phyloP scores from a whole-genome alignment of 352 stramenopile species.

The Pythium dissotocum region DNA sequence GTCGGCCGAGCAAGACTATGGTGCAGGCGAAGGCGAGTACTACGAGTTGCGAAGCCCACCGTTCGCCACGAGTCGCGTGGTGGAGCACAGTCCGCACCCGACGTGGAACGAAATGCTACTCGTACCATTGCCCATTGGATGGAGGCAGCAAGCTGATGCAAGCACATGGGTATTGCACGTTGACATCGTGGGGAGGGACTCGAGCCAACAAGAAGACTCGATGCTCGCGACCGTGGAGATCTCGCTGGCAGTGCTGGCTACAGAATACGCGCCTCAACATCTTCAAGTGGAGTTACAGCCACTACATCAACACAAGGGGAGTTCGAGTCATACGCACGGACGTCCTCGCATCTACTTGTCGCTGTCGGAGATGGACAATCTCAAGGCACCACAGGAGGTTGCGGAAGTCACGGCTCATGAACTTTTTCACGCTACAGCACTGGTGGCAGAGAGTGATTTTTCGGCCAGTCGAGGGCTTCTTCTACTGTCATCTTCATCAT shows the following conservation, averaged over 20 bases:
- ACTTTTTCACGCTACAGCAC: background rate
- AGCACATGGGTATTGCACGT: conserved; percentile 37
- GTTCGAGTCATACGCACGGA: background rate
- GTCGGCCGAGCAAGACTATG: conserved; percentile 15
- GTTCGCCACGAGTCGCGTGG: conserved; percentile 65
- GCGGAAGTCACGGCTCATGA: conserved; percentile 17
- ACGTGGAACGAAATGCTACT: conserved; percentile 75
- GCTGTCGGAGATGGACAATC: conserved; percentile 2
- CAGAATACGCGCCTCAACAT: conserved; percentile 2
- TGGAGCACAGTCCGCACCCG: conserved; percentile 35
- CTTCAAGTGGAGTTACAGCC: conserved; percentile 14
- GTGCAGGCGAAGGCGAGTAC: conserved; percentile 13
- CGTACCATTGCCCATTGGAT: conserved; percentile 49
- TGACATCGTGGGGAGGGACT: conserved; percentile 61
- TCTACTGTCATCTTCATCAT: background rate
- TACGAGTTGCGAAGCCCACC: conserved; percentile 60
- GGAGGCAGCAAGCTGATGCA: conserved; percentile 25
- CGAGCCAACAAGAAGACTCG: conserved; percentile 67
- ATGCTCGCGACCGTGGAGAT: conserved; percentile 26
- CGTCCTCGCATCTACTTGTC: conserved; percentile 13
- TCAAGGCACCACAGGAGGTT: conserved; percentile 10
- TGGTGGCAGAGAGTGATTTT: background rate
- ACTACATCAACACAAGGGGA: background rate
- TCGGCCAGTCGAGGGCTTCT: background rate
- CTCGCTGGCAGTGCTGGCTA: conserved; percentile 5